A percentile compares a stretch with the other conserved stretches of the same genome.
These are phyloP conservation scores for Coemansia pectinata DNA, from an alignment of 192 early-diverging fungal species.

Conservation along the genomic window DNA sequence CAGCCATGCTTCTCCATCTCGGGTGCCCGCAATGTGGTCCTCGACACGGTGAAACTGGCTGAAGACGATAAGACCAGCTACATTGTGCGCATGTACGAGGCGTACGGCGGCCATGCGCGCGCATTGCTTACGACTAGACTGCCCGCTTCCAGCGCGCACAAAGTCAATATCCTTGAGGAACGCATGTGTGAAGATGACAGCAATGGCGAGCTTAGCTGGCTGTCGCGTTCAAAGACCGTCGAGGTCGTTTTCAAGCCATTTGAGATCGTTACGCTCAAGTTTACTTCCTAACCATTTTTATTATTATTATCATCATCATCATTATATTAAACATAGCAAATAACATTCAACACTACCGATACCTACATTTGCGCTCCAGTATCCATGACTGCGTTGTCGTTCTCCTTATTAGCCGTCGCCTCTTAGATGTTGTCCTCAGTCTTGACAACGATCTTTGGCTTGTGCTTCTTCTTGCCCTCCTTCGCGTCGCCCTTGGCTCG, in stretches of 20 bases:
- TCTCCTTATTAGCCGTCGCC: too few relatives aligned
- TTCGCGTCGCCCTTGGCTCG: neutral
- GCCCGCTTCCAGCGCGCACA: conserved; percentile 31
- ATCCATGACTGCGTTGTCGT: too few relatives aligned
- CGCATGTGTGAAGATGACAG: conserved; percentile 36
- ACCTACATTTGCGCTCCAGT: too few relatives aligned
- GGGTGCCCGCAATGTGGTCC: conserved; percentile 65
- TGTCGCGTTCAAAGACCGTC: conserved; percentile 32
- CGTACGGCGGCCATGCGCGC: conserved; percentile 73
- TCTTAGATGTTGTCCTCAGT: neutral
- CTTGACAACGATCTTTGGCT: neutral
- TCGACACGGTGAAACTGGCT: conserved; percentile 89
- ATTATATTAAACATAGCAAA: too few relatives aligned
- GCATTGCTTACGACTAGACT: conserved; percentile 23
- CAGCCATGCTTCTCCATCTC: conserved; percentile 41
- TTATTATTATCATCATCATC: neutral
- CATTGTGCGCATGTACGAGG: conserved; percentile 86
- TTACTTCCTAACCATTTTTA: conserved; percentile 15
- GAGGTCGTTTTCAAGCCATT: conserved; percentile 63
- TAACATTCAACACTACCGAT: too few relatives aligned
- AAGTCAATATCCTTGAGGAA: conserved; percentile 85
- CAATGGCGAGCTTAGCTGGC: conserved; percentile 18
- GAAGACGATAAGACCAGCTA: conserved; percentile 70
- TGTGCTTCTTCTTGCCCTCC: conserved; percentile 6
- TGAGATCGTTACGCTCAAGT: conserved; percentile 64